Evolutionary conservation across 2,329 filamentous ascomycete genomes (phyloP).

Genomic region (Camillea tinctor): DNA sequence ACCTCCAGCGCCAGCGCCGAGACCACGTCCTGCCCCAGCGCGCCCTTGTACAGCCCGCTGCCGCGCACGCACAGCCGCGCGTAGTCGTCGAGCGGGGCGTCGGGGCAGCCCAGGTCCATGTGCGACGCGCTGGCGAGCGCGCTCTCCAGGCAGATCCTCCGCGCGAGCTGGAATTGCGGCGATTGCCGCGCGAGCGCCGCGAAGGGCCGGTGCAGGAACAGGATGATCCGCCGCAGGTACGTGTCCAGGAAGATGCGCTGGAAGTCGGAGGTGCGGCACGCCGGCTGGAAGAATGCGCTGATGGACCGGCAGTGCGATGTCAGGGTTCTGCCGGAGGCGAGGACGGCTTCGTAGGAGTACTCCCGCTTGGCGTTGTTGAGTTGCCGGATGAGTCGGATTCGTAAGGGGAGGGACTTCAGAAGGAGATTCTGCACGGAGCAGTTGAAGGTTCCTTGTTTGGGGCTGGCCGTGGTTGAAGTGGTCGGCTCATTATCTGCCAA

Average conservation of each 20-base stretch:
- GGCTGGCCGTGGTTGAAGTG: background rate
- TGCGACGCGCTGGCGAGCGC: conserved; percentile 24
- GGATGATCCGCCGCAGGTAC: conserved; percentile 23
- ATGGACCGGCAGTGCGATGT: conserved; percentile 23
- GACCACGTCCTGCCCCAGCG: conserved; percentile 21
- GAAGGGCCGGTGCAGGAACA: conserved; percentile 27
- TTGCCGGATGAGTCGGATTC: conserved; percentile 19
- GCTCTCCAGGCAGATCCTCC: conserved; percentile 26
- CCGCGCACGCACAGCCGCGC: conserved; percentile 17
- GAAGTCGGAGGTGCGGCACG: conserved; percentile 9
- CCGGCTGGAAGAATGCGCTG: conserved; percentile 15
- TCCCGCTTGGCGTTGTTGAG: conserved; percentile 17
- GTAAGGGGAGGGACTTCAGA: conserved; percentile 19
- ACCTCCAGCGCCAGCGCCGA: conserved; percentile 17
- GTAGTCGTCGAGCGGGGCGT: conserved; percentile 19
- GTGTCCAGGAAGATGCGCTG: conserved; percentile 27
- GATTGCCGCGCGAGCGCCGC: conserved; percentile 19
- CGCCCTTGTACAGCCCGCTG: conserved; percentile 24
- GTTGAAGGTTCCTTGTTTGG: conserved; percentile 14
- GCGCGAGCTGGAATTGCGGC: conserved; percentile 22
- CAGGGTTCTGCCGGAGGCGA: conserved; percentile 14
- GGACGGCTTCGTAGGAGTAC: conserved; percentile 13
- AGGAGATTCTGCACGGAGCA: conserved; percentile 23
- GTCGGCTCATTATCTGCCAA: background rate
- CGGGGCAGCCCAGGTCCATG: conserved; percentile 9